Evolutionary conservation across 2,329 filamentous ascomycete species (phyloP), one percentile per base, ranked within the genome.

Genomic region (Trichophaea hybrida): DNA sequence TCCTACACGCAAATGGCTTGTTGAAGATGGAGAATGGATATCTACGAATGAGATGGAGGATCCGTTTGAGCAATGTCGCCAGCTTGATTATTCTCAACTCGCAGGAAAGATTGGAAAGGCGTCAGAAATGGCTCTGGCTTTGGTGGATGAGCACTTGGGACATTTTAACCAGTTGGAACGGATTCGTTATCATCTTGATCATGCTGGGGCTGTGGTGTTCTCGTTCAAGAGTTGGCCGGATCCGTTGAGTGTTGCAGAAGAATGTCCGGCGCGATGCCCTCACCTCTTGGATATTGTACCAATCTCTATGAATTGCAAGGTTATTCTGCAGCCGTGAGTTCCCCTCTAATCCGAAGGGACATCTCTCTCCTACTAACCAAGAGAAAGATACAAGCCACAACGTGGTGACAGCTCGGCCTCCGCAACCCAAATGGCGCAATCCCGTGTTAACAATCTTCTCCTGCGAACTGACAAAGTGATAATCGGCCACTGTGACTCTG

Each of bases 131-230:
- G 17, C 10, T 10, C 17, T 13, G 2, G 12, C 46, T 10, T 50
- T 50, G 8, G 17, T 50, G 10, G 46, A 50, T 24, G 10, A 10
- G 24, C 13, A 50, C 24, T 7, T 53, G 56, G 57, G 24, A 33
- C 10, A 38, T 50, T 15, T 4, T 6, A 4, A 13, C 3, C 1
- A 48, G 10, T 10, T 59, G 7, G 53, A 58, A 12, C 12, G 33
- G 2, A 44, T 58, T 24, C 37, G 57, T 15, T 64, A 61, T 55
- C 61, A 62, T 37, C 49, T 64, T 34, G 60, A 64, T 8, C 50
- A 64, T 40, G 58, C 55, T 51, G 62, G 62, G 2, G 55, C 56
- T n/a, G 35, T 64, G 17, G 44, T 64, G 12, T 15, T 64, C 48
- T 53, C 37, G 1, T 55, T 49, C 32, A 57, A 48, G 37, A 38